Base-by-base conservation (phyloP, 2,329 filamentous ascomycete genomes). In the Colletotrichum brevisporum region DNA sequence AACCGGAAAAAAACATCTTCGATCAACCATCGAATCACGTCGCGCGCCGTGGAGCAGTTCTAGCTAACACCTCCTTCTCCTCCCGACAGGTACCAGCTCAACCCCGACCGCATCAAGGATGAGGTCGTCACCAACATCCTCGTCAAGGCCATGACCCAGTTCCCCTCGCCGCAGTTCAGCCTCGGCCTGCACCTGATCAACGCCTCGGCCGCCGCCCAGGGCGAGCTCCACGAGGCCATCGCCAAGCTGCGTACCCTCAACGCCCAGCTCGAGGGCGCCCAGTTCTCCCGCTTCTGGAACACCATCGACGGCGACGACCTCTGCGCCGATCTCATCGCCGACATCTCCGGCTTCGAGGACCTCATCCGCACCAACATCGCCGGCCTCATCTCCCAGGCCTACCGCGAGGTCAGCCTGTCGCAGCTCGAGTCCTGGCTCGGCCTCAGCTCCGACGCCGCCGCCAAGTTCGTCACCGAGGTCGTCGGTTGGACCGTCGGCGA, bases 101-200 rank as follows among this genome's bases (percentile, higher is more conserved):
- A 99, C 90, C 96, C 96, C 60, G 95, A 98, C 86, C 94, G 97
- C 76, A 91, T 95, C 79, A 95, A 96, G 86, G 93, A 97, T 79
- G 96, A 99, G 83, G 94, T 95, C 78, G 94, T 96, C 83, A 98
- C 96, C 87, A 98, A 98, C 89, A 93, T 98, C 85, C 94, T 99
- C 81, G 95, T 97, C 87, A 99, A 98, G 88, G 89, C 95, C 74
- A 91, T 99, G 80, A 97, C 95, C 75, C 93, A 97, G 84, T 99
- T 99, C 88, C 96, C 96, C 73, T 95, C 93, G 21, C 91, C 96
- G 52, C 95, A 98, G 83, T 99, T 98, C 90, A 92, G 91, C 76
- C 94, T 98, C 76, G 92, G 93, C 77, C 91, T 99, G 71, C 94
- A 97, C 79, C 94, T 99, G 73, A 94, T 99, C 78, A 94, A 94